phyloP scores from a whole-genome alignment of 2,329 filamentous ascomycete genomes.

The Calonectria pauciramosa region DNA sequence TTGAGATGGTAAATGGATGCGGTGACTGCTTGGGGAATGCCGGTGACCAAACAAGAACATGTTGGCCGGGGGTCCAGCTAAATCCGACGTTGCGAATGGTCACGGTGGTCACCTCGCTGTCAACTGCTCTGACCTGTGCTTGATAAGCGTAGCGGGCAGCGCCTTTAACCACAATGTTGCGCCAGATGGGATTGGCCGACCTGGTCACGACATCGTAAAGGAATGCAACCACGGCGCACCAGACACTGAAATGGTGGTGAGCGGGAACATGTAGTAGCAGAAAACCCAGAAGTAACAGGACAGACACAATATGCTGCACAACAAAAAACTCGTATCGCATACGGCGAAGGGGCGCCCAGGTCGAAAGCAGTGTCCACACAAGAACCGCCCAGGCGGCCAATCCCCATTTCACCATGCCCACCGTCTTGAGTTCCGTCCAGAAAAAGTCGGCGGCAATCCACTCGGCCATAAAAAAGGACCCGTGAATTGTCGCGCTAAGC shows the following conservation, averaged over 20 bases:
- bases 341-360: slow-evolving; percentile 40
- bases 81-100: slow-evolving; percentile 40
- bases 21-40: slow-evolving; percentile 41
- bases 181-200: slow-evolving; percentile 44
- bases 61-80: slow-evolving; percentile 42
- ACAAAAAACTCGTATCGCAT: slow-evolving; percentile 48
- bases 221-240: slow-evolving; percentile 45
- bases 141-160: slow-evolving; percentile 38
- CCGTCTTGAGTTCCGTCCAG: slow-evolving; percentile 42
- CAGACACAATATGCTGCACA: slow-evolving; percentile 43
- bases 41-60: slow-evolving; percentile 45
- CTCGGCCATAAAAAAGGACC: slow-evolving; percentile 40
- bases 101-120: slow-evolving; percentile 38
- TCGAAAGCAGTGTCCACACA: slow-evolving; percentile 42
- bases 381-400: slow-evolving; percentile 44
- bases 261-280: slow-evolving; percentile 43
- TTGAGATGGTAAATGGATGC: slow-evolving; percentile 43
- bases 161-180: slow-evolving; percentile 35
- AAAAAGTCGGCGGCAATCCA: slow-evolving; percentile 44
- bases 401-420: slow-evolving; percentile 45
- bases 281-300: slow-evolving; percentile 38
- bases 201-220: slow-evolving; percentile 43
- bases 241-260: slow-evolving; percentile 45
- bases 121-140: slow-evolving; percentile 34
- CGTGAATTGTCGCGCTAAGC: slow-evolving; percentile 43